These are phyloP conservation scores for Osmozyma mogii DNA, from an alignment of 805 yeast species.

Conservation along the genomic window DNA sequence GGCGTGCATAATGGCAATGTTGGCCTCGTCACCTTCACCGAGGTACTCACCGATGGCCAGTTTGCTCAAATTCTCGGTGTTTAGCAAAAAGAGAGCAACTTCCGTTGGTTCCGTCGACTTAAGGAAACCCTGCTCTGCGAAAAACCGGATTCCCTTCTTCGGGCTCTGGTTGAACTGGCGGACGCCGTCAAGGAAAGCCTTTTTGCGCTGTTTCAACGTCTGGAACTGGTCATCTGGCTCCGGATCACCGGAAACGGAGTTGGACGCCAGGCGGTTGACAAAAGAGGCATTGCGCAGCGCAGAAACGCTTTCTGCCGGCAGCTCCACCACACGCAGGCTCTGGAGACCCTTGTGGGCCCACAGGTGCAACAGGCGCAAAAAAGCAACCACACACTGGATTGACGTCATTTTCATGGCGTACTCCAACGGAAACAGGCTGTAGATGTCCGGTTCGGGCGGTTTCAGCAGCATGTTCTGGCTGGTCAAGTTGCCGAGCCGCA, in stretches of 20 bases:
- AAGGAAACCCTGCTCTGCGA: constrained; percentile 60
- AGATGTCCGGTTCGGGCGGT: constrained; percentile 50
- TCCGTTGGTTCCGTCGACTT: constrained; percentile 50
- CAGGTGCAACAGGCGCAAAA: constrained; percentile 68
- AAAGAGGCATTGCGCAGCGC: constrained; percentile 20
- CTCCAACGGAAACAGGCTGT: constrained; percentile 58
- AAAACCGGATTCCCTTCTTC: constrained; percentile 61
- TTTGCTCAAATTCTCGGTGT: constrained; percentile 72
- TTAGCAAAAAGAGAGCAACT: constrained; percentile 67
- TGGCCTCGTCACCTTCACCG: constrained; percentile 79
- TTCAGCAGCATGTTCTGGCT: constrained; percentile 53
- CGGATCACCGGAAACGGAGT: constrained; percentile 57
- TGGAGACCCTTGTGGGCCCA: constrained; percentile 69
- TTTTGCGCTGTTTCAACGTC: constrained; percentile 72
- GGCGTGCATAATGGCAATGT: constrained; percentile 82
- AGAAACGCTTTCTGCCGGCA: constrained; percentile 3
- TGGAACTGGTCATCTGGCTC: constrained; percentile 88
- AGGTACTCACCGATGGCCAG: constrained; percentile 82
- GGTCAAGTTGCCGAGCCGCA: constrained; percentile 69
- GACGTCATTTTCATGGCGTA: constrained; percentile 80
- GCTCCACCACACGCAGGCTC: constrained; percentile 1
- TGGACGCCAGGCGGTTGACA: constrained; percentile 10
- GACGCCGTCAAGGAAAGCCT: constrained; percentile 69
- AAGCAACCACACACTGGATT: constrained; percentile 71
- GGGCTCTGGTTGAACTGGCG: constrained; percentile 80